These are phyloP conservation scores for Hippophae rhamnoides DNA, from an alignment of 306 rosid species.

Conservation along the genomic window DNA sequence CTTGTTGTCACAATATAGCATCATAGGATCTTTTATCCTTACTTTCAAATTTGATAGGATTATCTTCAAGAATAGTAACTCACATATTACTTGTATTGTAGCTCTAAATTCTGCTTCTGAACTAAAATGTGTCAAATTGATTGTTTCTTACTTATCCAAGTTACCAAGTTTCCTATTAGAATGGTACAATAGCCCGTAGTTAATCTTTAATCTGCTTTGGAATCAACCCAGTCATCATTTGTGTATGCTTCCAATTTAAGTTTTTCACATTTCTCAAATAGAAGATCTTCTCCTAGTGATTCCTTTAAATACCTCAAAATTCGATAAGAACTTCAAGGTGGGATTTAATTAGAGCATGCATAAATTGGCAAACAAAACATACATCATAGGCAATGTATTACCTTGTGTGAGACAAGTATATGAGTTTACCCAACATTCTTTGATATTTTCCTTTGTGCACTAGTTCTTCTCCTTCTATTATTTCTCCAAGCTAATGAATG, in stretches of 20 bases:
- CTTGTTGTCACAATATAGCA: background rate
- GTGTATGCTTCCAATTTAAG: background rate
- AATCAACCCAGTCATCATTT: background rate
- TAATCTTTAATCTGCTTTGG: background rate
- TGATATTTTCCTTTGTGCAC: background rate
- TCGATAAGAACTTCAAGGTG: background rate
- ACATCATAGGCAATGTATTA: background rate
- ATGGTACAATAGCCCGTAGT: background rate
- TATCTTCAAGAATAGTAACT: background rate
- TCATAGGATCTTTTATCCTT: background rate
- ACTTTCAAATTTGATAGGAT: background rate
- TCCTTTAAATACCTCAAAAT: background rate
- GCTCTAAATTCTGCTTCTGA: background rate
- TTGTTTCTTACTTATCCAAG: conserved; percentile 6
- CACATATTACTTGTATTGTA: background rate
- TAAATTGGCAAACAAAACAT: background rate
- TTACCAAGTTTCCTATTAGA: background rate
- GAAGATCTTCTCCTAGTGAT: background rate
- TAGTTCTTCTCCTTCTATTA: background rate
- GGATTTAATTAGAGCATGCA: background rate
- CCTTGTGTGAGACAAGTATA: background rate
- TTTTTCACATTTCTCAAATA: background rate
- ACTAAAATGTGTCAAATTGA: background rate
- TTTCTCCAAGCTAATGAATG: background rate
- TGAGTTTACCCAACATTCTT: background rate